Evolutionary conservation across 805 yeast genomes (phyloP), one percentile per base, ranked within the genome.

Genomic region (Torulaspora quercuum): DNA sequence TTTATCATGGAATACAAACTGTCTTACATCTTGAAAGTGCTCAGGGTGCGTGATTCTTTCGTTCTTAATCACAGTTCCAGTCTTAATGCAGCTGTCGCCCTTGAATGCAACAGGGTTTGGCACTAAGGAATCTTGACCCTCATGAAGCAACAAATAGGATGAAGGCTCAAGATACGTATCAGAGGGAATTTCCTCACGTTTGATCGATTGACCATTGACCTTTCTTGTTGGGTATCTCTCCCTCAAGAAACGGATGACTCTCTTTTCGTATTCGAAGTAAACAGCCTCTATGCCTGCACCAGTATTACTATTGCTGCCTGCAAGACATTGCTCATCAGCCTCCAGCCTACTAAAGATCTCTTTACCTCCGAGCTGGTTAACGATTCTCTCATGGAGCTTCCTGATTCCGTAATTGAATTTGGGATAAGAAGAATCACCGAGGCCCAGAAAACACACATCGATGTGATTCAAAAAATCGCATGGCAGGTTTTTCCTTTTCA

Each of bases 371-470:
- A 92, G 66, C 60, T 90, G 97, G 17, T 69, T 50, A 2, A 64
- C 51, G 20, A 90, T 53, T 40, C 98, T 69, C 14, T 78, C 72
- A 57, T 90, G 95, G 11, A 92, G 61, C 53, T 90, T 89, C 43
- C 80, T 74, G 23, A 82, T 75, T n/a, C 95, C 96, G 69, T 79
- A 80, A 61, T 92, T 90, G 63, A 77, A 92, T 46, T 82, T 75
- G 4, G 94, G 85, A 57, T 92, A 92, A 1, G 95, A 81, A 0
- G 95, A 81, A 59, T 92, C 97, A 16, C 99, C 99, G 1, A 92
- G 63, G 0, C 98, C 99, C 53, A 92, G 82, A 2, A 87, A 73
- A 2, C 90, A 75, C 47, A 88, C 69, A 11, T 65, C 59, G 7
- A 85, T 49, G 53, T 80, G 84, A 44, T 70, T 70, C 25, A 90